Evolutionary conservation across 2,329 filamentous ascomycete species (phyloP).

Genomic region (Fusarium sp.): DNA sequence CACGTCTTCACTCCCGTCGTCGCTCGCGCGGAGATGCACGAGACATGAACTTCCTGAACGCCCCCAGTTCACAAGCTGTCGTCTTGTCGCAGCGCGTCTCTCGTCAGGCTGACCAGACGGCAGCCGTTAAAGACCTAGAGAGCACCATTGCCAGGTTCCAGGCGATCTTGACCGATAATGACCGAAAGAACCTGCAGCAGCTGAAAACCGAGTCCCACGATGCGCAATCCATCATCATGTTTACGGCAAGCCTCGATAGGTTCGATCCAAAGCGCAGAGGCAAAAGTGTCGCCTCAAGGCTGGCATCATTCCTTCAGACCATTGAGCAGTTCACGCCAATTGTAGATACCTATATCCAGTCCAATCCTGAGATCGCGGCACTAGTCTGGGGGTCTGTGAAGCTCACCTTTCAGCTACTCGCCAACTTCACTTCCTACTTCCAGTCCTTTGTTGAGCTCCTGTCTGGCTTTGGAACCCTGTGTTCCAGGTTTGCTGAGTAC

Average conservation of each 20-base stretch:
- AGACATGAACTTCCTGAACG: background rate
- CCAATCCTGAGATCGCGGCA: constrained; percentile 14
- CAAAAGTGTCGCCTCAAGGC: constrained; percentile 19
- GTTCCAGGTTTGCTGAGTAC: constrained; percentile 14
- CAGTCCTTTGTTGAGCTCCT: constrained; percentile 28
- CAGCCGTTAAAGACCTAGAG: background rate
- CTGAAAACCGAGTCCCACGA: constrained; percentile 13
- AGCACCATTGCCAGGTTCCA: constrained; percentile 13
- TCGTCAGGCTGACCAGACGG: background rate
- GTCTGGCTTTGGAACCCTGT: constrained; percentile 14
- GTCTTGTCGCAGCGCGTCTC: background rate
- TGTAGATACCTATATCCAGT: constrained; percentile 14
- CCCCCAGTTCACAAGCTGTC: background rate
- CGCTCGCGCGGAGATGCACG: background rate
- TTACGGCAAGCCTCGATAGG: constrained; percentile 20
- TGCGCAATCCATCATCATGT: constrained; percentile 23
- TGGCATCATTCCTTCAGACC: constrained; percentile 24
- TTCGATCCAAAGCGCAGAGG: constrained; percentile 11
- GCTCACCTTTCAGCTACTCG: constrained; percentile 27
- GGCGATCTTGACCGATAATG: constrained; percentile 11
- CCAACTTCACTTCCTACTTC: constrained; percentile 34
- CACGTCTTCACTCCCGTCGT: background rate
- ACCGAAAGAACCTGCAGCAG: constrained; percentile 17
- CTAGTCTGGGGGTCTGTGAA: constrained; percentile 24
- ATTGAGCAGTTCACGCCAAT: constrained; percentile 25